phyloP scores from a whole-genome alignment of 805 yeast genomes.

The Candida alai region DNA sequence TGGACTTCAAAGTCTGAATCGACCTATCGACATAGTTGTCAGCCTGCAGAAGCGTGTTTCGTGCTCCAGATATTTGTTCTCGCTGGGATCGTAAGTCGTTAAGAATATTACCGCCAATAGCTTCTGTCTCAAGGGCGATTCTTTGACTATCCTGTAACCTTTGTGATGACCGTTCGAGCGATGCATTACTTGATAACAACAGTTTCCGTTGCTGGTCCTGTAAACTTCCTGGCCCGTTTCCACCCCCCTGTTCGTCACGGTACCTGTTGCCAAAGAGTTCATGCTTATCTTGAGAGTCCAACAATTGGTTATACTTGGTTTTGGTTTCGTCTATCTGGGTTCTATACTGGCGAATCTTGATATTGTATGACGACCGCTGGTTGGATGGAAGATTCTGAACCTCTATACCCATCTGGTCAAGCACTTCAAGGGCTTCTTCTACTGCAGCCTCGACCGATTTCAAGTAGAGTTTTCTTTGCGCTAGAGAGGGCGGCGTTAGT shows the following conservation, averaged over 20 bases:
- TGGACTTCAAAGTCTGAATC: conserved; percentile 76
- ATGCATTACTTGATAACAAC: conserved; percentile 69
- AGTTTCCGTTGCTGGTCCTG: conserved; percentile 74
- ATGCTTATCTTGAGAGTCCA: conserved; percentile 69
- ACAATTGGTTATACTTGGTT: conserved; percentile 47
- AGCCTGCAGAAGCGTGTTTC: conserved; percentile 84
- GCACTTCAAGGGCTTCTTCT: conserved; percentile 77
- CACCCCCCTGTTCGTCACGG: conserved; percentile 34
- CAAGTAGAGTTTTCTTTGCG: conserved; percentile 50
- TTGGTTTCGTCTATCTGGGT: conserved; percentile 56
- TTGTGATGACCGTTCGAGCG: conserved; percentile 78
- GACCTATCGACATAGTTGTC: conserved; percentile 91
- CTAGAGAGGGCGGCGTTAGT: conserved; percentile 31
- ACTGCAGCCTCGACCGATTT: conserved; percentile 60
- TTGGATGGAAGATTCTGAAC: conserved; percentile 79
- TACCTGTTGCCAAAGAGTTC: conserved; percentile 64
- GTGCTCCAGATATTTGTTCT: conserved; percentile 82
- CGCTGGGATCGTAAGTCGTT: conserved; percentile 88
- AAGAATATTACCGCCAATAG: conserved; percentile 85
- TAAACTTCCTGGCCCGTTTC: too few species aligned
- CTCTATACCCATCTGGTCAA: conserved; percentile 86
- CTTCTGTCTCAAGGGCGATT: conserved; percentile 88
- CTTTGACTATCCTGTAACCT: conserved; percentile 84
- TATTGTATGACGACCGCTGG: conserved; percentile 64
- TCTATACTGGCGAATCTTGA: conserved; percentile 71